These are phyloP conservation scores for Oidiodendron maius DNA, from an alignment of 495 filamentous ascomycete species.

Conservation along the genomic window DNA sequence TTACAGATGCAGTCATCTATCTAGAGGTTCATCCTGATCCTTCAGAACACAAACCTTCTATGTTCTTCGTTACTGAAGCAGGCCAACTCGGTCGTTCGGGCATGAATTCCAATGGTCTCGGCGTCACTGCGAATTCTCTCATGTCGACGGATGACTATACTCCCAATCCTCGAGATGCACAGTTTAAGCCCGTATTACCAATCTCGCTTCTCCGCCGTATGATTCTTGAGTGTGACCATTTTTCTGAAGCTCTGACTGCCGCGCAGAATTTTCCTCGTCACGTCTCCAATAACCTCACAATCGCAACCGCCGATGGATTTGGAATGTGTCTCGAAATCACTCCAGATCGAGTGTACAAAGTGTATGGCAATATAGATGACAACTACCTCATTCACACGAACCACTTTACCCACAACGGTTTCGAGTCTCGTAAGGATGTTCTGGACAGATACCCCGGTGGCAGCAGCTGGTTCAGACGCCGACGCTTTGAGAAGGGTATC, in stretches of 20 bases:
- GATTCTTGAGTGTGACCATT: constrained; percentile 17
- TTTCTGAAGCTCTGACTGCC: constrained; percentile 8
- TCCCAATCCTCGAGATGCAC: constrained; percentile 5
- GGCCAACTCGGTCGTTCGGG: constrained; percentile 25
- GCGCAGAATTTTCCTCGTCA: constrained; percentile 19
- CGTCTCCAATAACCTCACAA: constrained; percentile 23
- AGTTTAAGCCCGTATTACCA: constrained; percentile 12
- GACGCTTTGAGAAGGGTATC: constrained; percentile 12
- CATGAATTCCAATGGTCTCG: constrained; percentile 23
- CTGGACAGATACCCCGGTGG: constrained; percentile 14
- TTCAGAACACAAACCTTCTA: constrained; percentile 12
- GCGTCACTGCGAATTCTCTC: constrained; percentile 21
- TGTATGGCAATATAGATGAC: constrained; percentile 14
- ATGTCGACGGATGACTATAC: constrained; percentile 20
- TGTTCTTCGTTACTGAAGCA: constrained; percentile 26
- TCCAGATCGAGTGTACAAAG: constrained; percentile 7
- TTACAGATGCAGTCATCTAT: constrained; percentile 16
- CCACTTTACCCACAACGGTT: constrained; percentile 13
- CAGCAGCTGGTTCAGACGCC: constrained; percentile 17
- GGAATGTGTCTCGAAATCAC: constrained; percentile 20
- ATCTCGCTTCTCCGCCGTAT: constrained; percentile 21
- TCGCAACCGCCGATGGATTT: constrained; percentile 23
- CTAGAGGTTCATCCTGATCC: constrained; percentile 23
- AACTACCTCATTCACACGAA: constrained; percentile 18
- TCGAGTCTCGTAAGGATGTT: constrained; percentile 8